Evolutionary conservation across 2,329 filamentous ascomycete species (phyloP).

Genomic region (Canariomyces notabilis): DNA sequence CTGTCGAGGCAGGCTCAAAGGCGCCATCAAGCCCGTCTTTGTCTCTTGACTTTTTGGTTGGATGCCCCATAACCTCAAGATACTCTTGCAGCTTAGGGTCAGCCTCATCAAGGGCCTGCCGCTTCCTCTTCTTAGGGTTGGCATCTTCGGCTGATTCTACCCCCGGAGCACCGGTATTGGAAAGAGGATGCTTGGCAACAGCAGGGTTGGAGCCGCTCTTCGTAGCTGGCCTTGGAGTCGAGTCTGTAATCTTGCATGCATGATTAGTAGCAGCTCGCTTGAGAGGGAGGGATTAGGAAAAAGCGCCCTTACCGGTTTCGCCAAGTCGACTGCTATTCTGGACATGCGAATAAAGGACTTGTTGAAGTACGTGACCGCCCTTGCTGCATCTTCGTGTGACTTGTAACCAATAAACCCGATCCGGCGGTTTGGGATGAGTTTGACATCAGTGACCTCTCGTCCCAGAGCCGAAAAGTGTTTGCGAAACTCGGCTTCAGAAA

Average conservation of each 20-base stretch:
- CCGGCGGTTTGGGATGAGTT: slow-evolving; percentile 80
- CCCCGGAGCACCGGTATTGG: slow-evolving; percentile 5
- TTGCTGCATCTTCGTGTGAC: slow-evolving; percentile 69
- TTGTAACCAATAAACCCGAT: slow-evolving; percentile 97
- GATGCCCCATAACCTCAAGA: slow-evolving; percentile 69
- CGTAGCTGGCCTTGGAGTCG: slow-evolving; percentile 14
- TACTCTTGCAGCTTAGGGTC: slow-evolving; percentile 85
- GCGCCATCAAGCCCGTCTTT: slow-evolving; percentile 24
- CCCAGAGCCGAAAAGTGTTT: slow-evolving; percentile 78
- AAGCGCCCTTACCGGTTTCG: slow-evolving; percentile 61
- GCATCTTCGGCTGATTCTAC: slow-evolving; percentile 18
- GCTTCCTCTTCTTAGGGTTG: slow-evolving; percentile 61
- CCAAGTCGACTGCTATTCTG: slow-evolving; percentile 83
- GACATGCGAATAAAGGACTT: slow-evolving; percentile 94
- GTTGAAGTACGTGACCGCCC: slow-evolving; percentile 93
- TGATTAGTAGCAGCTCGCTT: slow-evolving; percentile 16
- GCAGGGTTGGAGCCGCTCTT: slow-evolving; percentile 9
- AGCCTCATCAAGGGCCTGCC: slow-evolving; percentile 51
- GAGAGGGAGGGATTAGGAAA: neutral
- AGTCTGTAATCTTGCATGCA: slow-evolving; percentile 25
- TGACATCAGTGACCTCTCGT: slow-evolving; percentile 79
- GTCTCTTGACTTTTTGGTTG: slow-evolving; percentile 59
- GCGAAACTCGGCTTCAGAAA: slow-evolving; percentile 78
- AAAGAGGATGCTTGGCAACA: slow-evolving; percentile 1
- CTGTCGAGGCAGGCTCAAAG: slow-evolving; percentile 2